Base-by-base conservation (phyloP, 2,329 filamentous ascomycete species). In the Cytospora mali region DNA sequence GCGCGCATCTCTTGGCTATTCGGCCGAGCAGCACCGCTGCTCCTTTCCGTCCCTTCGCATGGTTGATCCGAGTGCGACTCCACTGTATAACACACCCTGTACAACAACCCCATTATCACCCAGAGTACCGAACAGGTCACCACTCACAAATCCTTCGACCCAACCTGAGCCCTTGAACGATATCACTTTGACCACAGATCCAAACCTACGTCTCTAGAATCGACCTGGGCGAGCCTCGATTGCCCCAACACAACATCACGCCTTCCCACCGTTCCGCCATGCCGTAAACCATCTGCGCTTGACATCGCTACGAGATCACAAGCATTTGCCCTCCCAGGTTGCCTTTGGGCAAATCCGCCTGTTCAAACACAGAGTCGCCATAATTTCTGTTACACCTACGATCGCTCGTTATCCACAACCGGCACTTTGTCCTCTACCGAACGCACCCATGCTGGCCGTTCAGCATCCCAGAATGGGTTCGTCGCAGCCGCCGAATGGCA, bases 391-490 rank as follows among this genome's bases (percentile, higher is more conserved):
- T 39, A n/a, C 14, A 16, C 27, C n/a, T 9, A 28, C 57, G 49
- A 59, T 28, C n/a, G 35, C 21, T 25, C 57, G 16, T 53, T 50
- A 60, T 50, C 50, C 50, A 53, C 55, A 62, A 49, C 56, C 49
- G 64, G n/a, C n/a, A 18, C 48, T 54, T 27, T 21, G 13, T 39
- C 48, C n/a, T 21, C 48, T 21, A 55, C 29, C 71, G 71, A 69
- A 73, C 77, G 81, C 78, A 79, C 76, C 74, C 79, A 86, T 86
- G 84, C 81, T 85, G 71, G 81, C 79, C 70, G 74, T 83, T 75
- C 80, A 81, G 72, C 79, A 75, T 79, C 80, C 79, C 73, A 84
- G 77, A 73, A 87, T 87, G 84, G 82, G 78, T 81, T 83, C 83
- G 76, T 80, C 78, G 76, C 82, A 81, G 76, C 80, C 81, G 73